Conservation (phyloP, 2,329 filamentous ascomycete species). For the Diaporthe velutina region DNA sequence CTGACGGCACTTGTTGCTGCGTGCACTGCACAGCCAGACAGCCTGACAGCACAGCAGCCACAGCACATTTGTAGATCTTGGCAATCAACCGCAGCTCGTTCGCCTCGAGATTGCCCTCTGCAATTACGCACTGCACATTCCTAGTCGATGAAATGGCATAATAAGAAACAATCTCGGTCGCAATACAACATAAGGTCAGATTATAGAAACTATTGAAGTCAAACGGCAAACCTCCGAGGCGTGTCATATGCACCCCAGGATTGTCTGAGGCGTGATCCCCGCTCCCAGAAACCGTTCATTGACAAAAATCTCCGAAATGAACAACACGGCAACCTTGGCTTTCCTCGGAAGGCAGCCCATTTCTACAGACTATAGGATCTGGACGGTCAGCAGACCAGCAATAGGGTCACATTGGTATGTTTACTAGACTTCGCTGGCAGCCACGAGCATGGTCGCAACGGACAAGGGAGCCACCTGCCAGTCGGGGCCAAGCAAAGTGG, state of each 20-base stretch:
- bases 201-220: slow-evolving; percentile 15
- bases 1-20: too few species aligned
- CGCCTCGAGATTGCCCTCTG: slow-evolving; percentile 8
- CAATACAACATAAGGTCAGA: neutral
- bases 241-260: neutral
- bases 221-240: slow-evolving; percentile 17
- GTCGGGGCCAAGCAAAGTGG: neutral
- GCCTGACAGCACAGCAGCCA: slow-evolving; percentile 1
- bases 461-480: neutral
- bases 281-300: neutral
- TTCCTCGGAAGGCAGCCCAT: neutral
- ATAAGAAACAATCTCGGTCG: slow-evolving; percentile 1
- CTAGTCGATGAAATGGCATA: slow-evolving; percentile 17
- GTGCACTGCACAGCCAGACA: neutral
- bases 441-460: neutral
- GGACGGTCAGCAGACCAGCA: slow-evolving; percentile 4
- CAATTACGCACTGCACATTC: neutral
- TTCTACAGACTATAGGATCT: neutral
- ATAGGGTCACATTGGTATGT: neutral
- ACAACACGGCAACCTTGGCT: slow-evolving; percentile 2
- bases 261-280: slow-evolving; percentile 4
- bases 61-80: slow-evolving; percentile 20
- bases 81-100: slow-evolving; percentile 25
- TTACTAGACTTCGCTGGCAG: neutral
- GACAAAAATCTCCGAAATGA: slow-evolving; percentile 16